phyloP scores from a whole-genome alignment of 148 eudicot genomes.

The Polygonum maritimum region DNA sequence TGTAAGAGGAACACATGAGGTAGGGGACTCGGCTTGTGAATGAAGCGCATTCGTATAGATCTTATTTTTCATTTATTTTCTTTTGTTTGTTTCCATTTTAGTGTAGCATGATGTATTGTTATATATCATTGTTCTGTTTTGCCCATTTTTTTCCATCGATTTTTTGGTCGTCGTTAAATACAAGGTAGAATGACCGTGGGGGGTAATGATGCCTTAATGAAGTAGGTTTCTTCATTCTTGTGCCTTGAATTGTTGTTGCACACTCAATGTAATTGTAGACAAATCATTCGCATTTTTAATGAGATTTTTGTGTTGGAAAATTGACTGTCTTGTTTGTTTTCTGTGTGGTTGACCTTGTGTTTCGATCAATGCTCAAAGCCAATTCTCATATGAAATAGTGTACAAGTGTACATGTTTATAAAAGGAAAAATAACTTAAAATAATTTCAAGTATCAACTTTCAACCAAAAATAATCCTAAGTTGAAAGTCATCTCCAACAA shows the following conservation, averaged over 20 bases:
- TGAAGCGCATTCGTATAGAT: neutral
- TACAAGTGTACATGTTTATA: no score
- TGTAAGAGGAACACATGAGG: neutral
- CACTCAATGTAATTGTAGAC: neutral
- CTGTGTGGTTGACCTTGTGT: neutral
- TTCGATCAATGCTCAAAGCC: no score
- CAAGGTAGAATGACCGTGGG: neutral
- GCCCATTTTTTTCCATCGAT: neutral
- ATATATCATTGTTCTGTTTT: conserved; percentile 6
- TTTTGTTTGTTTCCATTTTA: neutral
- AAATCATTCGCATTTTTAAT: neutral
- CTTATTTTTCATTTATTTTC: neutral
- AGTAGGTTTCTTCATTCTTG: neutral
- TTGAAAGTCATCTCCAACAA: no score
- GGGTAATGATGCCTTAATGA: neutral
- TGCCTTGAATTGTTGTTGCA: neutral
- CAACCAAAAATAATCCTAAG: no score
- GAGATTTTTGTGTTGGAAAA: neutral
- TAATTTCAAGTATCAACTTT: no score
- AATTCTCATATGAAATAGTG: no score
- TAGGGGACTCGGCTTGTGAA: neutral
- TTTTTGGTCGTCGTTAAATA: neutral
- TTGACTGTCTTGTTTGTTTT: neutral
- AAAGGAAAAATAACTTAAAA: no score
- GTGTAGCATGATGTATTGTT: neutral